Conservation (phyloP, 2,329 filamentous ascomycete species). For the Drechslera avenae region DNA sequence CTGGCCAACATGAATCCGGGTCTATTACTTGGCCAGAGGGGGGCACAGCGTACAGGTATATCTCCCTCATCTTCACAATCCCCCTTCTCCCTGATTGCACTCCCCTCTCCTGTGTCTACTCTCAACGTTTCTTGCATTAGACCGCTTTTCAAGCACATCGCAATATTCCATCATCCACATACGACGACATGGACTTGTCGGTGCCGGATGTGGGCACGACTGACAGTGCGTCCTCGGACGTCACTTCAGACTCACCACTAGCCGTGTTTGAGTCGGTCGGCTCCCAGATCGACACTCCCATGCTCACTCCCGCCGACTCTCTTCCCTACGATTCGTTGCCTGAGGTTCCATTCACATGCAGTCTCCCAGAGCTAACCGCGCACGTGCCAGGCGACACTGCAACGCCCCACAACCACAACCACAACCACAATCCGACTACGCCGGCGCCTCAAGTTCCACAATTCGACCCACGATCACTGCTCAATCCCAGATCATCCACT, state of each 20-base stretch:
- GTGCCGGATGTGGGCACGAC: conserved; percentile 1
- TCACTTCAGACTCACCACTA: background rate
- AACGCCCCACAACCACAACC: conserved; percentile 11
- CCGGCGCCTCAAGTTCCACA: conserved; percentile 13
- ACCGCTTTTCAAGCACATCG: too few species aligned
- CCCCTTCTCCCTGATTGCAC: conserved; percentile 2
- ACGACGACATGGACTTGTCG: conserved; percentile 1
- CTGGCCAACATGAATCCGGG: conserved; percentile 30
- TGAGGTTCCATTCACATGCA: conserved; percentile 2
- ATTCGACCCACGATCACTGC: conserved; percentile 39
- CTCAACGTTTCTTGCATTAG: too few species aligned
- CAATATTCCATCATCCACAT: background rate
- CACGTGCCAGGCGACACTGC: conserved; percentile 26
- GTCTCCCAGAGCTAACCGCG: conserved; percentile 24
- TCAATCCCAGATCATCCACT: conserved; percentile 41
- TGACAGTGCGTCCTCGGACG: background rate
- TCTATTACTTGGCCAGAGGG: conserved; percentile 33
- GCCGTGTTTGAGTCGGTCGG: background rate
- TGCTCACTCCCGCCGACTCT: background rate
- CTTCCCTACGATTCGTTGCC: background rate
- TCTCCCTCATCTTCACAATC: conserved; percentile 1
- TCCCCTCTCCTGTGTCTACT: background rate
- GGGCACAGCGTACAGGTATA: conserved; percentile 34
- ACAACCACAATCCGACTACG: conserved; percentile 19
- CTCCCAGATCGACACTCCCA: background rate